These are phyloP conservation scores for Glomus cerebriforme DNA, from an alignment of 192 early-diverging fungal species.

Conservation along the genomic window DNA sequence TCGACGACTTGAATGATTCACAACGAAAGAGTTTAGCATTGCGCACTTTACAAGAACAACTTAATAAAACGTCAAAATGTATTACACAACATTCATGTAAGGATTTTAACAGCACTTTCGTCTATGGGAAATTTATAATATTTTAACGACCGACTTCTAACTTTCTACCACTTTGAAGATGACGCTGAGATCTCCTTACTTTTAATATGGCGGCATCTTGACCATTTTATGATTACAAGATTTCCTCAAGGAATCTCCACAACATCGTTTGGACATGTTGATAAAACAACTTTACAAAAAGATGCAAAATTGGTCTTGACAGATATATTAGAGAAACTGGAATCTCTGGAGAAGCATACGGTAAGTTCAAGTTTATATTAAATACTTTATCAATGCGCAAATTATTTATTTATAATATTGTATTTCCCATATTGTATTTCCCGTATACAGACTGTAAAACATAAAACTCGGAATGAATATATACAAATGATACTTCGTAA, in stretches of 20 bases:
- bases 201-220: constrained; percentile 75
- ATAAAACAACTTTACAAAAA: background rate
- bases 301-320: background rate
- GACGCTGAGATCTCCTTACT: constrained; percentile 61
- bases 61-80: background rate
- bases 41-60: background rate
- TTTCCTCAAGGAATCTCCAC: background rate
- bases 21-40: constrained; percentile 10
- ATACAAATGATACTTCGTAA: constrained; percentile 24
- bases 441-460: background rate
- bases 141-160: no score
- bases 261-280: background rate
- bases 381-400: background rate
- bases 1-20: background rate
- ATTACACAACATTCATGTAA: constrained; percentile 12
- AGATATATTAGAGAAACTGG: constrained; percentile 11
- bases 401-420: background rate
- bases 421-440: no score
- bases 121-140: background rate
- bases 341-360: constrained; percentile 3
- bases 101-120: background rate
- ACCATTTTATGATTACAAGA: constrained; percentile 48
- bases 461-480: background rate
- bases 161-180: constrained; percentile 34
- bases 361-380: constrained; percentile 9